Evolutionary conservation across 257 asterid species (phyloP).

Genomic region (Solanum lycopersicoides): DNA sequence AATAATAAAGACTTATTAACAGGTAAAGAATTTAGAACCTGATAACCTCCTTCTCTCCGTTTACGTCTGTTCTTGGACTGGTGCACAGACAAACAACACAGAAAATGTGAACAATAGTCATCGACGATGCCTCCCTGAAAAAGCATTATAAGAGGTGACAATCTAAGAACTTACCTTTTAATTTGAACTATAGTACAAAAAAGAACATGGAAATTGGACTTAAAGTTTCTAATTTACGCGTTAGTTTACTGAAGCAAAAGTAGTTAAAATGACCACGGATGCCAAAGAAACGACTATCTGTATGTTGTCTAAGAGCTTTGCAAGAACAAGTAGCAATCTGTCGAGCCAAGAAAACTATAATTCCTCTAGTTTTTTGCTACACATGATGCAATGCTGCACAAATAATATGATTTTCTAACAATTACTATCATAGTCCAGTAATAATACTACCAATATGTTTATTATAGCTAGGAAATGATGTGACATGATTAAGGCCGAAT

Average conservation of each 20-base stretch:
- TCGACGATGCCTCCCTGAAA: conserved; percentile 58
- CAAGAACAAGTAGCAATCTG: background rate
- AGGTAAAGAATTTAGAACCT: conserved; percentile 12
- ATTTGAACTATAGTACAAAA: background rate
- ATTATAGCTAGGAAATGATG: background rate
- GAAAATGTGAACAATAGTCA: conserved; percentile 60
- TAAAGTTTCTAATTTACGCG: background rate
- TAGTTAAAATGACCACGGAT: background rate
- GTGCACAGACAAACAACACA: conserved; percentile 82
- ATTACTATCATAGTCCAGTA: background rate
- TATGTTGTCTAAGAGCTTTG: background rate
- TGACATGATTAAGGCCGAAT: accelerated
- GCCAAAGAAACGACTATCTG: background rate
- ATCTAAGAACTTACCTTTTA: background rate
- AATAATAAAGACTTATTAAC: background rate
- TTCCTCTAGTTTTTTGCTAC: background rate
- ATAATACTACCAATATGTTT: background rate
- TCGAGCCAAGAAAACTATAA: background rate
- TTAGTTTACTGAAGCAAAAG: background rate
- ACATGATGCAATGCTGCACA: background rate
- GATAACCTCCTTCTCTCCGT: conserved; percentile 38
- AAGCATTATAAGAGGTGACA: background rate
- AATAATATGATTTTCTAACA: accelerated
- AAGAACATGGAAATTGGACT: background rate
- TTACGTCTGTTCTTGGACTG: conserved; percentile 67